Base-by-base conservation (phyloP, 495 filamentous ascomycete genomes). In the Parathielavia hyrcaniae region DNA sequence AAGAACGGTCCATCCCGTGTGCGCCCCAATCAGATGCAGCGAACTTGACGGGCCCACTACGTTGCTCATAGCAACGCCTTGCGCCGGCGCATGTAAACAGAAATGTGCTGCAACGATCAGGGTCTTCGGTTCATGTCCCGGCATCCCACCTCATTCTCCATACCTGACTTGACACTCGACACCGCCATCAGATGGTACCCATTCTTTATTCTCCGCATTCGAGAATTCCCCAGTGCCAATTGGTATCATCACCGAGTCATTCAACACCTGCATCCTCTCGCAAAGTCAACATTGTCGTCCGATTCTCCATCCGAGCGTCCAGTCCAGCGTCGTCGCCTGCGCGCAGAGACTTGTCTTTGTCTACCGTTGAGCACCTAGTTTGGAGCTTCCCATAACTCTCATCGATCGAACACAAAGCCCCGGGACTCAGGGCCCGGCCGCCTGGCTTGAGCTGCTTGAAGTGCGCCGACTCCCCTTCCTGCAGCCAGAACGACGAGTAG, bases 1-100 rank as follows among this genome's bases (percentile, higher is more conserved):
- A 30, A 30, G 26, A 30, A 30, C 26, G n/a, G n/a, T n/a, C 26
- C 26, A 30, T 6, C 26, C 26, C 26, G 26, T 30, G 40, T 30
- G 51, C 52, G 30, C 53, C 4, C 52, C 53, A 56, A 52, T 61
- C 2, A 50, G n/a, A 40, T 0, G 48, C 14, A 8, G 14, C 36
- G 39, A 39, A n/a, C 41, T 14, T 22, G 16, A 34, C n/a, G 23
- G 10, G 17, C 2, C 30, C 23, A 17, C n/a, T 1, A 20, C 30
- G 58, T 50, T 56, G 55, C 35, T 49, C 58, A 36, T 61, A 26
- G 50, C 64, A 66, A 64, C 62, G 36, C 16, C 22, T 5, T 30
- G 26, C 44, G 32, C 13, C 16, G 41, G 54, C 32, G 30, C 46
- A 66, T 59, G 61, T 62, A 61, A 68, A 68, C 61, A 48, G 26